Evolutionary conservation across 768 basidiomycete species (phyloP).

Genomic region (Infundibulicybe gibba): DNA sequence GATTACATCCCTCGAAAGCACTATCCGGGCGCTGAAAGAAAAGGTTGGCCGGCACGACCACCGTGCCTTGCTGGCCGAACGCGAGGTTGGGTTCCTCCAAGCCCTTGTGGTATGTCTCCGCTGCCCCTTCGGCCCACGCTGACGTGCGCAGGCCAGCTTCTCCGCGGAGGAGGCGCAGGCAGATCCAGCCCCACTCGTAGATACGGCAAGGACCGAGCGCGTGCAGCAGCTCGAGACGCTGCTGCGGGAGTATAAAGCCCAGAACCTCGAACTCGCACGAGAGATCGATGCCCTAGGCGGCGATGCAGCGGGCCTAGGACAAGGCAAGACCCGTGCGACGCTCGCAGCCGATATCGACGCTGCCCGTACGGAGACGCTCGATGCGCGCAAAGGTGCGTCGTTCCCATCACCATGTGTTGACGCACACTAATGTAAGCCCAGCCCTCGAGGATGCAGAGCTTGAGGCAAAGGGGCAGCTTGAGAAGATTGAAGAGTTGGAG

Average conservation of each 20-base stretch:
- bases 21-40: constrained; percentile 36
- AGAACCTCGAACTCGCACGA: constrained; percentile 38
- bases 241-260: constrained; percentile 50
- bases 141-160: constrained; percentile 50
- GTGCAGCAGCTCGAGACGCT: constrained; percentile 54
- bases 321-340: constrained; percentile 12
- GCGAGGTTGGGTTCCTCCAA: constrained; percentile 62
- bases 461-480: constrained; percentile 32
- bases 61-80: constrained; percentile 35
- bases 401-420: neutral
- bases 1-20: constrained; percentile 27
- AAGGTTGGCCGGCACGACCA: constrained; percentile 25
- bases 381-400: constrained; percentile 36
- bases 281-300: constrained; percentile 35
- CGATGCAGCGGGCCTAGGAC: too few relatives aligned
- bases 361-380: constrained; percentile 22
- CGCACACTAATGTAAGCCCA: constrained; percentile 13
- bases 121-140: neutral
- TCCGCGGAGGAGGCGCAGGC: constrained; percentile 47
- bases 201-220: constrained; percentile 36
- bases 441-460: constrained; percentile 40
- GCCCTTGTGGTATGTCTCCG: constrained; percentile 57
- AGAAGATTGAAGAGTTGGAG: constrained; percentile 67
- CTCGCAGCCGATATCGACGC: constrained; percentile 33
- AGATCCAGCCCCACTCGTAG: constrained; percentile 15